Evolutionary conservation across 441 rosid species (phyloP), one percentile per base, ranked within the genome.

Genomic region (Eutrema salsugineum): DNA sequence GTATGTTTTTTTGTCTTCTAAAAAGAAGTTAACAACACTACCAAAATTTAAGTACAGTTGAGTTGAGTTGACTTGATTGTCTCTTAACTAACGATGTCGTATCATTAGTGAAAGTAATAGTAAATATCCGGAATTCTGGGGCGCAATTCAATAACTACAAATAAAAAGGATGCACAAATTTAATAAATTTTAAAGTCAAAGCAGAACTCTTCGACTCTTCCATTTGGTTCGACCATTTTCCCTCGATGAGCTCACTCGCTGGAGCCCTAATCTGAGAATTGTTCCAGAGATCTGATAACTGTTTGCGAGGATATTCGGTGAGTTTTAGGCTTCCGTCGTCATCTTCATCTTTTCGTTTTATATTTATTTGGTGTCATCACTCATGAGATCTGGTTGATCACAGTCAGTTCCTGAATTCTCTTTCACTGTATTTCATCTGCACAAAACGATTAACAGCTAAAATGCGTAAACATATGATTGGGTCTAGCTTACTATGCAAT

Each of bases 201-300:
- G n/a, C n/a, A n/a, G n/a, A n/a, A n/a, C n/a, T n/a, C n/a, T n/a
- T n/a, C n/a, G n/a, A n/a, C n/a, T n/a, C n/a, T n/a, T n/a, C n/a
- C n/a, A n/a, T n/a, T n/a, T n/a, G 11, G n/a, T 11, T 5, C 42
- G 40, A 4, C 40, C 2, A 38, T 11, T 38, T 38, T 0, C 57
- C 19, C 27, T 49, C 35, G 19, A 28, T 11, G 36, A 51, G 57
- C 36, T 51, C 9, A 28, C 59, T 54, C 39, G 30, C n/a, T 50
- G 58, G 38, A 77, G 58, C 76, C 80, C 77, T 60, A 56, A 64
- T 40, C 75, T 70, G 19, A 28, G 40, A 36, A 10, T 62, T 27
- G 5, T 35, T n/a, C 19, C 24, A n/a, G 33, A 70, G 75, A 76
- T 69, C 79, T 76, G 75, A 39, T 15, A 8, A 1, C 24, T 76